Percentiles rank a stretch among this genome's conserved stretches.
phyloP scores from a whole-genome alignment of 176 grass and related monocot species.

The Carex littledalei region DNA sequence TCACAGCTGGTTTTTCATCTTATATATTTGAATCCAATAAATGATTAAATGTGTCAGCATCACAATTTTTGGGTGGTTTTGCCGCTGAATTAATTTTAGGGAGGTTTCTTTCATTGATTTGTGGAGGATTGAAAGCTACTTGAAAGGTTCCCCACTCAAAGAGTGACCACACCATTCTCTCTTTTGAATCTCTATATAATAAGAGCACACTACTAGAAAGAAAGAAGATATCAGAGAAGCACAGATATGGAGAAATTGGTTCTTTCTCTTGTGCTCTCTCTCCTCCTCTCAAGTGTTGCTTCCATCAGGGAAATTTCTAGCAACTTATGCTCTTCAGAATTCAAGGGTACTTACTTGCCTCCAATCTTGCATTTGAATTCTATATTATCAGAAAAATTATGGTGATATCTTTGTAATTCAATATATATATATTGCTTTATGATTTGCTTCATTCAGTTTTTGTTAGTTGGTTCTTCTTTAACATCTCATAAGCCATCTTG shows the following conservation, averaged over 20 bases:
- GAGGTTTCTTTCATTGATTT: slow-evolving; percentile 11
- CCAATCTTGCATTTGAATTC: neutral
- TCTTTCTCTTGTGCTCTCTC: slow-evolving; percentile 26
- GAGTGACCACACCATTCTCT: neutral
- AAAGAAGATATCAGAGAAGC: neutral
- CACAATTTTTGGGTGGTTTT: slow-evolving; percentile 17
- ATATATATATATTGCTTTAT: neutral
- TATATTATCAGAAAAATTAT: neutral
- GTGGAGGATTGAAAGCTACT: slow-evolving; percentile 4
- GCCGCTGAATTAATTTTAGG: slow-evolving; percentile 17
- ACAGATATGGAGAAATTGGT: slow-evolving; percentile 3
- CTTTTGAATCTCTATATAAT: slow-evolving; percentile 13
- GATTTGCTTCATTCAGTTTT: neutral
- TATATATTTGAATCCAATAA: neutral
- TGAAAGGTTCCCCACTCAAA: slow-evolving; percentile 14
- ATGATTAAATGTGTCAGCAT: slow-evolving; percentile 17
- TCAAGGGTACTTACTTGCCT: slow-evolving; percentile 29
- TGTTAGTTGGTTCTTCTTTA: slow-evolving; percentile 13
- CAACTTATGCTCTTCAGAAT: slow-evolving; percentile 39
- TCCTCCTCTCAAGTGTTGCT: slow-evolving; percentile 32
- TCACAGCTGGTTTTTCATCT: neutral
- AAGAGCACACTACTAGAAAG: neutral
- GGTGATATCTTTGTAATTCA: neutral
- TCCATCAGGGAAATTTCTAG: slow-evolving; percentile 25
- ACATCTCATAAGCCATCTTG: neutral